Evolutionary conservation across 2,329 filamentous ascomycete species (phyloP), one percentile per base, ranked within the genome.

Genomic region (Incumbomyces lentus): DNA sequence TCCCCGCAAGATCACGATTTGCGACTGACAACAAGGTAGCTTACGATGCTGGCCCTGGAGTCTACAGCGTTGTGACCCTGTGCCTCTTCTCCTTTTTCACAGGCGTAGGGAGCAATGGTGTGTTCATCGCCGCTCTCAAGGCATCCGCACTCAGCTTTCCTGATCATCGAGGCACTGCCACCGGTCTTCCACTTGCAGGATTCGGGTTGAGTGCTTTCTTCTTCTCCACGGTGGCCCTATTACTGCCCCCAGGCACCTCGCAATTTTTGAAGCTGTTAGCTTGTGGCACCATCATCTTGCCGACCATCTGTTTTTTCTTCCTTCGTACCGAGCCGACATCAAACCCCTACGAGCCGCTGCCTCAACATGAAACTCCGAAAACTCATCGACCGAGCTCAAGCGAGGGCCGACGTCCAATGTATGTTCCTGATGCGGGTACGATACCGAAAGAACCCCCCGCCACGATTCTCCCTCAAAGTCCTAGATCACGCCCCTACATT

Each of bases 181-280:
- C 92, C 5, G 89, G 89, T 1, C 92, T 96, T 58, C 90, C 92
- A 5, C 68, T 96, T 47, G 86, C 92, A 47, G 89, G 86, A 2
- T 96, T 96, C 61, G 92, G 92, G 2, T 69, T 98, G 48, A 95
- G 89, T 62, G 92, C 92, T 46, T 92, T 98, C 67, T 94, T 96
- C 70, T 98, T 95, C 68, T 90, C 92, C 0, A 74, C 82, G 2
- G 67, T 93, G 30, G 86, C 87, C 17, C 61, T 93, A 39, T 69
- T 86, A 34, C 89, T 95, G 60, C 85, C 86, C 2, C 86, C 87
- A 33, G 80, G 93, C 58, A 92, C 88, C 1, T 82, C 83, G 46
- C 76, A 78, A 33, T 89, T 95, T 57, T 73, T 98, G 48, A 71
- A 90, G 53, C 69, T 96, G 22, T 72, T 98, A 34, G 80, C 88